Conservation (phyloP, 306 rosid genomes). For the Astragalus glycyphyllos region DNA sequence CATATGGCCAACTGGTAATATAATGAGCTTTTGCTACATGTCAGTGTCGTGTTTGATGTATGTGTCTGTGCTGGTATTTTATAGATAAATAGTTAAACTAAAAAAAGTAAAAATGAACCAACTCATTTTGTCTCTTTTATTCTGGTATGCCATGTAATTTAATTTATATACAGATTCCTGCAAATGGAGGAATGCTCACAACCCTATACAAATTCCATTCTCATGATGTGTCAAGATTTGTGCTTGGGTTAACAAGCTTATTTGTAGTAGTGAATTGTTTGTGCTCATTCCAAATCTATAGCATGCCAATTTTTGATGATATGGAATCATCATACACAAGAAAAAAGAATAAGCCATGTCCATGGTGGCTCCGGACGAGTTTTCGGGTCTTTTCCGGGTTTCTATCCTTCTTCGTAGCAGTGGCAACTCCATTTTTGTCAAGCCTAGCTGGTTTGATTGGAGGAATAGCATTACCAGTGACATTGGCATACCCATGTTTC, state of each 20-base stretch:
- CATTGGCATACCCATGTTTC: slow-evolving; percentile 57
- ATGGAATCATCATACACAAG: slow-evolving; percentile 54
- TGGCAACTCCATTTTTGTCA: slow-evolving; percentile 57
- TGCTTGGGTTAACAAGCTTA: slow-evolving; percentile 45
- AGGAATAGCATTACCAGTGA: slow-evolving; percentile 56
- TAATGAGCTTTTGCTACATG: not conserved
- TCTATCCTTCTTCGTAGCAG: slow-evolving; percentile 46
- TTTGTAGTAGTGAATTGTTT: slow-evolving; percentile 53
- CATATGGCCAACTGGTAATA: slow-evolving; percentile 57
- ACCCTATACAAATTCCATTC: slow-evolving; percentile 55
- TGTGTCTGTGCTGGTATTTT: no score
- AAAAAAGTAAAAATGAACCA: no score
- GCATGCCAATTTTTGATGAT: slow-evolving; percentile 64
- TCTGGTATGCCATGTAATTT: no score
- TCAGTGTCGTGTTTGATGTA: no score
- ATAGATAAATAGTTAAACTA: no score
- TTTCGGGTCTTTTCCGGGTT: slow-evolving; percentile 52
- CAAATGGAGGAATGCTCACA: slow-evolving; percentile 54
- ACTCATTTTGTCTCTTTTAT: no score
- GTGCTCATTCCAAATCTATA: slow-evolving; percentile 61
- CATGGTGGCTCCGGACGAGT: slow-evolving; percentile 52
- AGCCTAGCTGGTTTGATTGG: slow-evolving; percentile 58
- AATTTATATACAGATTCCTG: slow-evolving; percentile 48
- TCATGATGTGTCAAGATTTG: slow-evolving; percentile 50
- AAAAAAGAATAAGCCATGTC: slow-evolving; percentile 55